Evolutionary conservation across 768 basidiomycete genomes (phyloP).

Genomic region (Lentinula lateritia): DNA sequence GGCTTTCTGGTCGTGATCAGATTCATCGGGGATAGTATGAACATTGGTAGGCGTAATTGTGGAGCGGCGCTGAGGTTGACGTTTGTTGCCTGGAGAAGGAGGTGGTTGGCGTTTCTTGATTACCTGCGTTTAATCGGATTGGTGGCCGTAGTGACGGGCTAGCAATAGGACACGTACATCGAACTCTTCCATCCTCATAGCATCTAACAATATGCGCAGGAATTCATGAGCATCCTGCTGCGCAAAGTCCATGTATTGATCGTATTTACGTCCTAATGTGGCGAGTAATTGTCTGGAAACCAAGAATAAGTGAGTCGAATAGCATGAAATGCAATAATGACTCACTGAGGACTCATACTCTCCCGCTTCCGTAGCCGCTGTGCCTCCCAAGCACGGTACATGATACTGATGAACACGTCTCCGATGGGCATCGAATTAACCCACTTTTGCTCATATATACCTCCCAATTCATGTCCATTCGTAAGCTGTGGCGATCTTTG

Average conservation of each 20-base stretch:
- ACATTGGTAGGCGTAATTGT: slow-evolving; percentile 7
- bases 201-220: slow-evolving; percentile 82
- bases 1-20: slow-evolving; percentile 27
- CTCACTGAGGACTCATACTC: slow-evolving; percentile 64
- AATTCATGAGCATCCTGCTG: slow-evolving; percentile 98
- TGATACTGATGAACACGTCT: slow-evolving; percentile 56
- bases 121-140: slow-evolving; percentile 37
- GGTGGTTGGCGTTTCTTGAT: slow-evolving; percentile 70
- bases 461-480: slow-evolving; percentile 56
- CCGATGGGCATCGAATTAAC: slow-evolving; percentile 63
- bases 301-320: neutral
- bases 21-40: slow-evolving; percentile 5
- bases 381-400: slow-evolving; percentile 60
- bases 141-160: neutral
- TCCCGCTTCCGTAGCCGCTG: slow-evolving; percentile 48
- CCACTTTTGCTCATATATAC: slow-evolving; percentile 46
- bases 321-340: slow-evolving; percentile 9
- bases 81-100: slow-evolving; percentile 28
- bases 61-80: slow-evolving; percentile 27
- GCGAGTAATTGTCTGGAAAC: slow-evolving; percentile 51
- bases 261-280: slow-evolving; percentile 77
- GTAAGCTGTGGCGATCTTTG: slow-evolving; percentile 62
- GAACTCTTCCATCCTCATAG: slow-evolving; percentile 90
- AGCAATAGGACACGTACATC: slow-evolving; percentile 50
- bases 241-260: slow-evolving; percentile 91